Base-by-base conservation (phyloP, 306 rosid species). In the Pyrus communis region DNA sequence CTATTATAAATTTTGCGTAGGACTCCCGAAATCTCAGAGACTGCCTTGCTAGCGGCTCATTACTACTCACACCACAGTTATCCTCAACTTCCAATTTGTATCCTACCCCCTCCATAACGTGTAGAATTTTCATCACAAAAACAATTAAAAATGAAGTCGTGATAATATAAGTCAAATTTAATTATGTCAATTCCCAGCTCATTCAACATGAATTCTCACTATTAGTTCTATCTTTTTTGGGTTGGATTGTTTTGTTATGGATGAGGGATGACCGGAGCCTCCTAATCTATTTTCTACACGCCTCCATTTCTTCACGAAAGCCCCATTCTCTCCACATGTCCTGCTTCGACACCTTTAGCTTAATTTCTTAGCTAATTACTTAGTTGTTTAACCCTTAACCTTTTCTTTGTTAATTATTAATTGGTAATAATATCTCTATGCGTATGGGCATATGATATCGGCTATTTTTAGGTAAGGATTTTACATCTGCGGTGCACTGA, bases 381-480 rank as follows among this genome's bases (percentile, higher is more conserved):
- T 72, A 38, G 5, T 57, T 9, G 11, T 12, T 40, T 22, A 18
- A 19, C 40, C 21, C 4, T 38, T 22, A 59, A 11, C 67, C 43
- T 7, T 42, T 58, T 73, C 6, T 22, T 38, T 13, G 12, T 22
- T 45, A 73, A 38, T 12, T 49, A 21, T 19, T 61, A 72, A 66
- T 63, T 62, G 4, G 69, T 14, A 21, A 63, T 46, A 75, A 73
- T 27, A 11, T n/a, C 33, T 71, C 31, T 52, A 64, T n/a, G 14
- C 67, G 35, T 9, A 33, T 61, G 58, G 45, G 45, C 63, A 35
- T 40, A 49, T 33, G n/a, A 45, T 12, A 27, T 61, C 10, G 17
- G 38, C 38, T 15, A 25, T 6, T 31, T 74, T 69, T 88, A 86
- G 97, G 97, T 90, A 55, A 21, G 93, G 86, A 51, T 63, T 92